These are phyloP conservation scores for Cyclocybe cylindracea DNA, from an alignment of 768 basidiomycete genomes.

Conservation along the genomic window DNA sequence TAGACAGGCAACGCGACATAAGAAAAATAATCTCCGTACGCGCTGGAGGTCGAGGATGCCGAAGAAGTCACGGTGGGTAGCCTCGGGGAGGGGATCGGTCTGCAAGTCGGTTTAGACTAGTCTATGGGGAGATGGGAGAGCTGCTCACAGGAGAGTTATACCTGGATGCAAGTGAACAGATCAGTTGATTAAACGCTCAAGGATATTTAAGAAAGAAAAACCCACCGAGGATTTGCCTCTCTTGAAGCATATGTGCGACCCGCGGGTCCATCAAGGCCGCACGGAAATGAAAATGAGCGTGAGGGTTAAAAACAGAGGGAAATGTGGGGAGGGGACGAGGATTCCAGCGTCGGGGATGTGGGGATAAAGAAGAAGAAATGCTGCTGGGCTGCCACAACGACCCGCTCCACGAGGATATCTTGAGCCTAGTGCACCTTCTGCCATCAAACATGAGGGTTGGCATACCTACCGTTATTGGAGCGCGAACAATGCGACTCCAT, in stretches of 20 bases:
- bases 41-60: neutral
- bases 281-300: constrained; percentile 1
- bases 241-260: constrained; percentile 4
- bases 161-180: neutral
- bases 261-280: constrained; percentile 27
- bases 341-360: neutral
- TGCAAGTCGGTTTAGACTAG: neutral
- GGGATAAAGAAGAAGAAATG: constrained; percentile 1
- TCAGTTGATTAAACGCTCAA: neutral
- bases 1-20: neutral
- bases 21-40: neutral
- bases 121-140: neutral
- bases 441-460: too few relatives aligned
- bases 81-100: neutral
- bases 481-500: too few relatives aligned
- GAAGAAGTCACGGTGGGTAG: neutral
- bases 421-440: too few relatives aligned
- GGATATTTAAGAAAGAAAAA: neutral
- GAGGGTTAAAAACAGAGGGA: constrained; percentile 8
- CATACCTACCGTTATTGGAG: too few relatives aligned
- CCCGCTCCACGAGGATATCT: too few relatives aligned
- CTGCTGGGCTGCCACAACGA: neutral
- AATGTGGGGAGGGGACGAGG: constrained; percentile 12
- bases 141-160: neutral
- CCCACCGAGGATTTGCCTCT: constrained; percentile 19